Evolutionary conservation across 306 rosid genomes (phyloP), one percentile per base, ranked within the genome.

Genomic region (Begonia loranthoides): DNA sequence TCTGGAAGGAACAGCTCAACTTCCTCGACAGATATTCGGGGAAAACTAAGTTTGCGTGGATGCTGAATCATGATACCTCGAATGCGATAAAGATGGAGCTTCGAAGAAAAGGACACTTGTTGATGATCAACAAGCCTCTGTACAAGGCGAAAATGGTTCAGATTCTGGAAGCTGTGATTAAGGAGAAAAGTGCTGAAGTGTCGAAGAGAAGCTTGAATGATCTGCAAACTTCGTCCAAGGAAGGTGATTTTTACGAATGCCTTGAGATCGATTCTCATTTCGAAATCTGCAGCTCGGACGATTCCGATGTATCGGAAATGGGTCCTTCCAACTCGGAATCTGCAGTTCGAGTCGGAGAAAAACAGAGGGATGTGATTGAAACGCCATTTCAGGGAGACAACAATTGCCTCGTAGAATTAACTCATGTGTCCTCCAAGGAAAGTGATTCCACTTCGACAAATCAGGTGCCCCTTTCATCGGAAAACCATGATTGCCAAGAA

Each of bases 1-100:
- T 92, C 63, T 92, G 99, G 99, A 92, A 83, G 62, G 96, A 92
- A 61, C 99, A 92, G 45, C 80, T 92, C 34, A 80, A 76, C 72
- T 83, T 92, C 69, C 93, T 92, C 43, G 80, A 80, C 48, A 79
- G 63, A 63, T 86, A 80, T 67, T 78, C 74, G 4, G 86, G 79
- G 47, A 92, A 77, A 69, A 88, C 84, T n/a, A 92, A 70, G 48
- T 92, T 92, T 41, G 89, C 85, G 3, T 92, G 99, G 99, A 61
- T 92, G 70, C 74, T 83, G 49, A 83, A 79, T 66, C 94, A 92
- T 52, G 99, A 92, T 67, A 86, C 99, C 1, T 69, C 96, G 46
- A 92, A 76, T 50, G 78, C 75, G 40, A 40, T 86, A 50, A 92
- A 92, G 79, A 76, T 59, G 80, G 96, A 92, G 78, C 94, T 92